A percentile compares a stretch with the other conserved stretches of the same genome.
phyloP scores from a whole-genome alignment of 306 rosid species.

The cucumber (Cucumis sativus) region Cucumber_9930_V3 NC_026658.2:528501-529000 shows the following conservation, averaged over 20 bases:
- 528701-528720: neutral
- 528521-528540: constrained; percentile 91
- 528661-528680: neutral
- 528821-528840: neutral
- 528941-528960: neutral
- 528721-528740: neutral
- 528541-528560: constrained; percentile 81
- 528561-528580: constrained; percentile 96
- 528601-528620: constrained; percentile 68
- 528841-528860: neutral
- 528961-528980: neutral
- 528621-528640: constrained; percentile 81
- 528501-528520: constrained; percentile 26
- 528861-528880: neutral
- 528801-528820: neutral
- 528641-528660: neutral
- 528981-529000: neutral
- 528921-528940: neutral
- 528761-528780: neutral
- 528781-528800: neutral
- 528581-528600: constrained; percentile 83
- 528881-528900: neutral
- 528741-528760: neutral
- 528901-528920: neutral
- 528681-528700: neutral